Percentiles rank a stretch among this genome's conserved stretches.
Evolutionary conservation across 345 rosid species (phyloP).

Genomic region (Aethionema arabicum): DNA sequence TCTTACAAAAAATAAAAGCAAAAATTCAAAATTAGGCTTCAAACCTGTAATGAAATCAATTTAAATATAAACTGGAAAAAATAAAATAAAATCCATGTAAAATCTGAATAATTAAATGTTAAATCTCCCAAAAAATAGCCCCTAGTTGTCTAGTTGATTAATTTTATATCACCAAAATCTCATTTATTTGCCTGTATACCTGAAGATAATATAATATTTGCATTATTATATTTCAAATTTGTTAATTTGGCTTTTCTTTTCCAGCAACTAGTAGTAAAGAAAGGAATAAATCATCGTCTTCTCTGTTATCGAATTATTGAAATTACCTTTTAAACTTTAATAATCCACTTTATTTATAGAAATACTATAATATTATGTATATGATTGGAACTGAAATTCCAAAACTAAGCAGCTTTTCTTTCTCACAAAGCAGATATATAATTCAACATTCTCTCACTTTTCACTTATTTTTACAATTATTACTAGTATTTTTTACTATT

Average conservation of each 20-base stretch:
- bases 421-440: constrained; percentile 25
- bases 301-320: constrained; percentile 7
- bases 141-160: too few relatives aligned
- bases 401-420: constrained; percentile 27
- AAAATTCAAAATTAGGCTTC: too few relatives aligned
- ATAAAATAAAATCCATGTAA: too few relatives aligned
- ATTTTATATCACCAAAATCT: too few relatives aligned
- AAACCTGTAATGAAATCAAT: too few relatives aligned
- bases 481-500: too few relatives aligned
- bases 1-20: too few relatives aligned
- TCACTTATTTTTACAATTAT: constrained; percentile 9
- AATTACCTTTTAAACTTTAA: constrained; percentile 25
- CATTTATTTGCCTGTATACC: too few relatives aligned
- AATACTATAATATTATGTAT: neutral
- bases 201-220: too few relatives aligned
- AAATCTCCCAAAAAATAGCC: too few relatives aligned
- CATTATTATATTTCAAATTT: constrained; percentile 7
- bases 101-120: too few relatives aligned
- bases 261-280: constrained; percentile 14
- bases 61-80: too few relatives aligned
- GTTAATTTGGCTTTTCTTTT: constrained; percentile 16
- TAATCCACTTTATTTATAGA: constrained; percentile 14
- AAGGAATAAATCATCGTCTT: constrained; percentile 16
- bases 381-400: constrained; percentile 22
- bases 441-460: constrained; percentile 7